Evolutionary conservation across 179 eudicot species (phyloP).

Genomic region (Corrigiola litoralis): DNA sequence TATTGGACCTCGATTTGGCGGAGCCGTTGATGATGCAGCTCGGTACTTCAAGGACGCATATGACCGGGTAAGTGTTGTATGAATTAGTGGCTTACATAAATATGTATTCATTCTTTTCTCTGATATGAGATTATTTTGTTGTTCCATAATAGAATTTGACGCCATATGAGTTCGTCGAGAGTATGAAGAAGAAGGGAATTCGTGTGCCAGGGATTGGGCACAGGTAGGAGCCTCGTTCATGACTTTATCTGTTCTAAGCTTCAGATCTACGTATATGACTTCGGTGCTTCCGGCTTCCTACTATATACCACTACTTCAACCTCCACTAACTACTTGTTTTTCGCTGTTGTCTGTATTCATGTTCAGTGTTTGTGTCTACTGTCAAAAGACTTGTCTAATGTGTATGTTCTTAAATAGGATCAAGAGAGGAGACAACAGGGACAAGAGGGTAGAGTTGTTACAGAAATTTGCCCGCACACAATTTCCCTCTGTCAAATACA

Average conservation of each 20-base stretch:
- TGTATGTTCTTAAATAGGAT: slow-evolving; percentile 40
- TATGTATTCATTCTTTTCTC: background rate
- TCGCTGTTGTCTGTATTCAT: too few relatives aligned
- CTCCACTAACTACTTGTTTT: too few relatives aligned
- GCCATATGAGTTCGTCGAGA: slow-evolving; percentile 90
- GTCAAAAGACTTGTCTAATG: background rate
- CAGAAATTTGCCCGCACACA: slow-evolving; percentile 78
- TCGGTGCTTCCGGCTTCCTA: too few relatives aligned
- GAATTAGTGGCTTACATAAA: background rate
- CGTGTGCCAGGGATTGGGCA: slow-evolving; percentile 99
- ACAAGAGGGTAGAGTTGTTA: slow-evolving; percentile 95
- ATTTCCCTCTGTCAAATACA: slow-evolving; percentile 94
- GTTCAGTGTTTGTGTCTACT: background rate
- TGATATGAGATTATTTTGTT: slow-evolving; percentile 8
- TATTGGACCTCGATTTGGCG: slow-evolving; percentile 98
- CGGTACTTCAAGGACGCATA: slow-evolving; percentile 98
- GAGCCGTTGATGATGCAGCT: slow-evolving; percentile 98
- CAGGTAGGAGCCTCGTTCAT: slow-evolving; percentile 47
- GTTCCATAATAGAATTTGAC: slow-evolving; percentile 61
- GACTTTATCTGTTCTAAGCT: background rate
- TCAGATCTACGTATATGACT: background rate
- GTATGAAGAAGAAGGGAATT: slow-evolving; percentile 98
- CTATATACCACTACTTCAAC: too few relatives aligned
- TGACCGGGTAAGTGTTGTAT: slow-evolving; percentile 60
- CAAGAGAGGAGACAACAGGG: slow-evolving; percentile 98